Evolutionary conservation across 345 rosid genomes (phyloP).

Genomic region (Rhodamnia rubescens): DNA sequence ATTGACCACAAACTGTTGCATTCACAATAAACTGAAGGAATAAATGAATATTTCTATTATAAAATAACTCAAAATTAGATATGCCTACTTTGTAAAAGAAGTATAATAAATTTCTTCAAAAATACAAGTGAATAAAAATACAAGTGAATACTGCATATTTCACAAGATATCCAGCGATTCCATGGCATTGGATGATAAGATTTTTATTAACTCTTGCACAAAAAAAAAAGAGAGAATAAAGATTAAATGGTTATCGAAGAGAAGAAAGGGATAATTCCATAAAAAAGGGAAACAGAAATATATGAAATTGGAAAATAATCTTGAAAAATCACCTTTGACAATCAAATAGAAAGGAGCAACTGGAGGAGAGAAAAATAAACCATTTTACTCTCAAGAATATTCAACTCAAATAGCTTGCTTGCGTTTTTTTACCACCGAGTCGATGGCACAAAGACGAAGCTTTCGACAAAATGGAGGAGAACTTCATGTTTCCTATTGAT

Average conservation of each 20-base stretch:
- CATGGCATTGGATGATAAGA: too few species aligned
- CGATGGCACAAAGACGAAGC: neutral
- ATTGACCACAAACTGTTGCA: too few species aligned
- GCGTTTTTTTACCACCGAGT: neutral
- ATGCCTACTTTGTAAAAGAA: too few species aligned
- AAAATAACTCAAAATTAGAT: too few species aligned
- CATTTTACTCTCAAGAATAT: neutral
- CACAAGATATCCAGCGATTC: neutral
- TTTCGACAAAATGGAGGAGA: neutral
- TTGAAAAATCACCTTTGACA: neutral
- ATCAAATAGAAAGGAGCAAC: neutral
- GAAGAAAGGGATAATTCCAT: neutral
- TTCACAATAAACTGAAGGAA: too few species aligned
- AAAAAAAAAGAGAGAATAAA: too few species aligned
- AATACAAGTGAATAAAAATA: too few species aligned
- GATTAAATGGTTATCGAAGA: neutral
- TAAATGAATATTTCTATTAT: too few species aligned
- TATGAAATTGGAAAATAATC: neutral
- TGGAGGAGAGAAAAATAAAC: neutral
- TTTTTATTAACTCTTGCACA: too few species aligned
- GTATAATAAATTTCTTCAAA: too few species aligned
- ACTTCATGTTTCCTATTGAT: neutral
- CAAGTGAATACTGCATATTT: neutral
- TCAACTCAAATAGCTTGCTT: neutral
- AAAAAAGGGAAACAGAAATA: neutral